Evolutionary conservation across 2,329 filamentous ascomycete genomes (phyloP).

Genomic region (Trichophyton benhamiae): DNA sequence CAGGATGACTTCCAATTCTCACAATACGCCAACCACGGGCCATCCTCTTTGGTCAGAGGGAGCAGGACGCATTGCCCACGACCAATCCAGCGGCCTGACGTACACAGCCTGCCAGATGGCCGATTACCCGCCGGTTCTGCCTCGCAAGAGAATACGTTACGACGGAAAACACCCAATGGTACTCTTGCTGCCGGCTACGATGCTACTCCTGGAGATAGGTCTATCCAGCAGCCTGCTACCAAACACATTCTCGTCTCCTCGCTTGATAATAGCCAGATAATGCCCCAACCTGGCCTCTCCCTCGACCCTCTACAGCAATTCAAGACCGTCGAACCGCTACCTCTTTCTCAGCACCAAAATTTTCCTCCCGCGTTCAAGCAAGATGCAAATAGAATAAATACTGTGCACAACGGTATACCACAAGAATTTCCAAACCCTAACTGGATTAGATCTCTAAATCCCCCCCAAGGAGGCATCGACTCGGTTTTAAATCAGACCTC

Average conservation of each 20-base stretch:
- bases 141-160: conserved; percentile 58
- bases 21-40: conserved; percentile 16
- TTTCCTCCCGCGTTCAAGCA: conserved; percentile 31
- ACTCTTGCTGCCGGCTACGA: conserved; percentile 87
- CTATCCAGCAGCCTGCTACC: conserved; percentile 58
- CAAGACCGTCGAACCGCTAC: conserved; percentile 20
- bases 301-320: conserved; percentile 24
- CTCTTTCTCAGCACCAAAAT: conserved; percentile 22
- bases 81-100: conserved; percentile 27
- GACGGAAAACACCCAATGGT: conserved; percentile 88
- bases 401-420: conserved; percentile 15
- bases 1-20: conserved; percentile 14
- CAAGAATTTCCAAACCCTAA: conserved; percentile 25
- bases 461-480: conserved; percentile 44
- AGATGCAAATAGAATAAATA: conserved; percentile 18
- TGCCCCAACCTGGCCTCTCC: conserved; percentile 22
- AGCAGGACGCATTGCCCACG: conserved; percentile 27
- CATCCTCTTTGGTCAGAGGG: conserved; percentile 14
- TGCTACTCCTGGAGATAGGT: conserved; percentile 62
- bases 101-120: conserved; percentile 19
- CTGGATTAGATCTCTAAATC: conserved; percentile 34
- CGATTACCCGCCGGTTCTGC: conserved; percentile 16
- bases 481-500: conserved; percentile 50
- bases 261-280: conserved; percentile 30
- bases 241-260: conserved; percentile 74